Evolutionary conservation across 768 basidiomycete genomes (phyloP), one percentile per base, ranked within the genome.

Genomic region (Hysterangium stoloniferum): DNA sequence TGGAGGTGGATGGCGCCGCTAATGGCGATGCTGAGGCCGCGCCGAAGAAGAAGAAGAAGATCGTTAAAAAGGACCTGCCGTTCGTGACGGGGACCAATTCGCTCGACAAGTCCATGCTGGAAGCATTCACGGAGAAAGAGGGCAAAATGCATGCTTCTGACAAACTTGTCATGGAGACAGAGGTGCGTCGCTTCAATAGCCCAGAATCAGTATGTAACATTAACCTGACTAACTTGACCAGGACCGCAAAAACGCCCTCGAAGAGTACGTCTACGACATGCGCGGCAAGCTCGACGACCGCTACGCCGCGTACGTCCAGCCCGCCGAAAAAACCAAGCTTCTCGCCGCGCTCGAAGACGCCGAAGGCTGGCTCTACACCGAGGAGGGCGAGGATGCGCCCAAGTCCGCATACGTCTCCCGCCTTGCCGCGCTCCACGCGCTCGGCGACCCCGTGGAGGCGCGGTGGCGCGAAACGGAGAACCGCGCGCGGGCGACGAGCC

Each of bases 201-300:
- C n/a, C n/a, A n/a, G n/a, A n/a, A n/a, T n/a, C n/a, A n/a, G n/a
- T 38, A n/a, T 19, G 25, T 42, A 28, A 35, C 12, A 45, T 45
- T 11, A 58, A 32, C 56, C 45, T 8, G 31, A 32, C 42, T 22
- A 25, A 12, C 9, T 19, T 38, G n/a, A 34, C 20, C 49, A 95
- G 91, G 89, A 98, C 68, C 83, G 89, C 67, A 99, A 97, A 73
- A 99, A 99, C 64, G 93, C 94, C 4, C 82, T 99, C 12, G 95
- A 99, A 71, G 96, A 98, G 70, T 97, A 95, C 72, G 86, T 98
- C 52, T 97, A 97, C 70, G 95, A 98, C 66, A 92, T 77, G 61
- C 87, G 93, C 33, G 73, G 79, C 67, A 95, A 96, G 72, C 78
- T 99, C 54, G 94, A 97, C 32, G 88, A 85, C 41, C 80, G 86